Base-by-base conservation (phyloP, 163 green algal genomes). In the Scenedesmus sp. region DNA sequence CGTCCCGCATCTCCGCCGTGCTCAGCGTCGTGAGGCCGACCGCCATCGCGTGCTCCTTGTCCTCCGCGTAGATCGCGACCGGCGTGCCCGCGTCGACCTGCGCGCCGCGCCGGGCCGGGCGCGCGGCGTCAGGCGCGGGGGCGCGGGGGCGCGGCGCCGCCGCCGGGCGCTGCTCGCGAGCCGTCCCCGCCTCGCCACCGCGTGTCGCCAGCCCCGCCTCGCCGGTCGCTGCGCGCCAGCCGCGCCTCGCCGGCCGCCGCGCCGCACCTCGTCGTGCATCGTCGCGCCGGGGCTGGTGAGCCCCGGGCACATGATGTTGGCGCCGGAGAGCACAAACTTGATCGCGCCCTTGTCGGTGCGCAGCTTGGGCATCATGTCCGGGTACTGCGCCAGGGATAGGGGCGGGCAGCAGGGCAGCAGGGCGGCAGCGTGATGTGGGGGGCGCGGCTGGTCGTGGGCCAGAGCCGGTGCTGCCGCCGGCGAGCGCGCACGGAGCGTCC, bases 251-350 rank as follows among this genome's bases (percentile, higher is more conserved):
- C 6, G 7, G 39, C 39, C 28, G 22, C 36, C 48, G 3, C 2
- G 3, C 22, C 60, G 17, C 63, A 97, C 93, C 89, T 98, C 92
- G 62, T 98, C 89, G 71, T 98, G 92, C 20, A 99, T 96, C 7
- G 89, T 96, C 29, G 96, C 96, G 0, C 95, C 96, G 3, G 93
- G 87, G 13, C 90, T 96, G 5, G 96, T 99, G 14, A 99, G 91
- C 0, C 96, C 96, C 10, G 96, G 96, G 83, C 94, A 98, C 96
- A 99, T 99, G 82, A 99, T 98, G 87, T 99, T 97, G 22, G 96
- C 96, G 1, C 96, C 96, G 7, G 89, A 94, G 53, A 99, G 88
- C 50, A 99, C 96, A 88, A 99, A 99, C 87, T 98, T 99, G 79
- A 99, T 99, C 34, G 96, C 96, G 2, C 96, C 96, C 42, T 83